Conservation (phyloP, 345 rosid genomes). For the Durio zibethinus region DNA sequence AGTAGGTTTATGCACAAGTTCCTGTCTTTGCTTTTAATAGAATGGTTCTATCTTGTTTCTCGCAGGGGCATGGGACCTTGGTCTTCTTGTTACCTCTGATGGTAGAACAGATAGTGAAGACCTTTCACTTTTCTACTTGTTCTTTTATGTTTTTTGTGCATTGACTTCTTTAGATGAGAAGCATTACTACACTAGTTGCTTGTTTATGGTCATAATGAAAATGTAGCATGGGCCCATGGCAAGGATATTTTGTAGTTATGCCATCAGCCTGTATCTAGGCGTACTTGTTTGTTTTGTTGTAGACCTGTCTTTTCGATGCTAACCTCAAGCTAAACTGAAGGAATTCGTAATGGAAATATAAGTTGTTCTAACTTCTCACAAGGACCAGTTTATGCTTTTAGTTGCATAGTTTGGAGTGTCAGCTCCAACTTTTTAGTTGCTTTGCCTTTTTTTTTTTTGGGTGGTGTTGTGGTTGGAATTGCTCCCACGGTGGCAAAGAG, state of each 20-base stretch:
- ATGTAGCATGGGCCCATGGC: conserved; percentile 39
- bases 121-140: conserved; percentile 23
- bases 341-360: conserved; percentile 30
- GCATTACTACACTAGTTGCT: conserved; percentile 30
- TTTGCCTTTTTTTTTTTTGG: background rate
- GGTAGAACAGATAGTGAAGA: conserved; percentile 49
- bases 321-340: conserved; percentile 27
- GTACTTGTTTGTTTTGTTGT: conserved; percentile 24
- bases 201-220: conserved; percentile 42
- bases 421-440: background rate
- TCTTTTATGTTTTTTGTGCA: conserved; percentile 35
- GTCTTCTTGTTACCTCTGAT: conserved; percentile 29
- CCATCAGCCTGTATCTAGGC: conserved; percentile 40
- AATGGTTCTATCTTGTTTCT: background rate
- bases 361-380: conserved; percentile 8
- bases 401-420: background rate
- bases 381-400: background rate
- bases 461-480: background rate
- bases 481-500: background rate
- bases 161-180: conserved; percentile 43
- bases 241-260: conserved; percentile 47
- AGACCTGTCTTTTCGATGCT: conserved; percentile 26
- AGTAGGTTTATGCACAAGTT: background rate
- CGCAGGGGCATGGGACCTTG: conserved; percentile 46
- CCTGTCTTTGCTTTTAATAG: background rate